Evolutionary conservation across 2,329 filamentous ascomycete species (phyloP).

Genomic region (Fusarium staphyleae): DNA sequence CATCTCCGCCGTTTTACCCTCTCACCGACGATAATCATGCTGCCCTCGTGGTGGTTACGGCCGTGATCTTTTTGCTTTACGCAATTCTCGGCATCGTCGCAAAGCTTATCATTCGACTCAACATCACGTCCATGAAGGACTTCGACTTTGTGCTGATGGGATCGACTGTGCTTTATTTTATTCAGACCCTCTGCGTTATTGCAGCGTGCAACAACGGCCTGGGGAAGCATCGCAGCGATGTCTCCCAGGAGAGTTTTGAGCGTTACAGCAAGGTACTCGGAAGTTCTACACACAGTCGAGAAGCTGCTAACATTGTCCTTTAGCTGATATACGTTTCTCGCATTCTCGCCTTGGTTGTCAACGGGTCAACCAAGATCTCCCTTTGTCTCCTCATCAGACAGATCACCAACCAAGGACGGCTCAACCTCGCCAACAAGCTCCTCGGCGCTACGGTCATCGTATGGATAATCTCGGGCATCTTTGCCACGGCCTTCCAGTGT

Average conservation of each 20-base stretch:
- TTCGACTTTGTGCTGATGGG: constrained; percentile 25
- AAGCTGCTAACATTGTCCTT: background rate
- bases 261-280: constrained; percentile 32
- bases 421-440: constrained; percentile 25
- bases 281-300: background rate
- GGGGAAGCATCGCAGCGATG: constrained; percentile 15
- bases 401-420: constrained; percentile 23
- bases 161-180: constrained; percentile 19
- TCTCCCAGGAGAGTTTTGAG: constrained; percentile 9
- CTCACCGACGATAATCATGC: constrained; percentile 32
- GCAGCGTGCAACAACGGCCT: constrained; percentile 26
- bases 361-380: constrained; percentile 31
- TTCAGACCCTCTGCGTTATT: constrained; percentile 33
- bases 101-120: constrained; percentile 36
- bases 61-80: constrained; percentile 33
- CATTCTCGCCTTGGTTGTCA: constrained; percentile 29
- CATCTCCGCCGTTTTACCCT: constrained; percentile 34
- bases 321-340: constrained; percentile 34
- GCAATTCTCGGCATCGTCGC: constrained; percentile 30
- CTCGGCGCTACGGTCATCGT: constrained; percentile 12
- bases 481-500: constrained; percentile 29
- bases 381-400: constrained; percentile 36
- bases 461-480: constrained; percentile 23
- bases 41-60: constrained; percentile 33
- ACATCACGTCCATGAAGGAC: constrained; percentile 35